Conservation (phyloP, 176 grass and related monocot genomes). For the Lolium multiflorum region DNA sequence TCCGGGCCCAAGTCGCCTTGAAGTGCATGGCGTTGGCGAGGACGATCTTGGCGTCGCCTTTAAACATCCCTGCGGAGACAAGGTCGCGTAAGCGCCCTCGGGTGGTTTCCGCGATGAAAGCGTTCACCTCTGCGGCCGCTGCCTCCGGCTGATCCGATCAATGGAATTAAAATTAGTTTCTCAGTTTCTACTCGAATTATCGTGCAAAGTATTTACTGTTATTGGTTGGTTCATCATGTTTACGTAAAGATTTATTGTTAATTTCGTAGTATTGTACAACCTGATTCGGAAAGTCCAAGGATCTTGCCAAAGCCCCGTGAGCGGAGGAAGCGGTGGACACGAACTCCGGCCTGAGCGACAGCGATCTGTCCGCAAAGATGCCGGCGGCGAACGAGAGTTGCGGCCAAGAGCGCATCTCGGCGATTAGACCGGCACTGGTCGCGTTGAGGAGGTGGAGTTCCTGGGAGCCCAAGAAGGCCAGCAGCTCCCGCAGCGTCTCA, state of each 20-base stretch:
- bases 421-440: background rate
- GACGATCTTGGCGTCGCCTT: background rate
- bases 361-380: slow-evolving; percentile 29
- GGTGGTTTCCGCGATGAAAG: background rate
- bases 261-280: background rate
- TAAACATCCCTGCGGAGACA: background rate
- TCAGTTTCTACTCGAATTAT: background rate
- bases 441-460: slow-evolving; percentile 16
- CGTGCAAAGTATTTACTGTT: background rate
- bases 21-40: slow-evolving; percentile 43
- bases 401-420: slow-evolving; percentile 9
- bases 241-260: background rate
- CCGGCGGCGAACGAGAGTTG: slow-evolving; percentile 37
- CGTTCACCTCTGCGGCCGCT: background rate
- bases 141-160: background rate
- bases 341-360: slow-evolving; percentile 26
- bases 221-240: background rate
- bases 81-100: background rate
- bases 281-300: slow-evolving; percentile 27
- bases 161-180: slow-evolving; percentile 4
- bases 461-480: background rate
- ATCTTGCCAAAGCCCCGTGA: background rate
- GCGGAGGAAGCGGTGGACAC: slow-evolving; percentile 3
- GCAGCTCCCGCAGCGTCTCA: slow-evolving; percentile 5
- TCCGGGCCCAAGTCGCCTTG: slow-evolving; percentile 41